Base-by-base conservation (phyloP, 495 filamentous ascomycete species). In the Hypomontagnella submonticulosa region DNA sequence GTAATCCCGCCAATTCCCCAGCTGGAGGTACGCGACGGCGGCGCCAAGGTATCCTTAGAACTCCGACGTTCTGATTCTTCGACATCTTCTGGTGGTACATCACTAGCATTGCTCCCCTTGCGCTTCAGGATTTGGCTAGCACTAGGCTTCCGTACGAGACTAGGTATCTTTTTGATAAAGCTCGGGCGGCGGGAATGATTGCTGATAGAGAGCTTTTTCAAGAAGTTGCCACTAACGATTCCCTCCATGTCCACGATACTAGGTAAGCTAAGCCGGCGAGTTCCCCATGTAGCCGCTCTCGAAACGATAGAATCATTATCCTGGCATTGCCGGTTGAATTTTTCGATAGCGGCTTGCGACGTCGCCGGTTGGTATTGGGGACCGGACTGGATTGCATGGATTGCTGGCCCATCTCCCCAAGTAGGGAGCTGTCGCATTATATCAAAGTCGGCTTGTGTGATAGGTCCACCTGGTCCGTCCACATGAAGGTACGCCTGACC, bases 271-370 rank as follows among this genome's bases (percentile, higher is more conserved):
- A 85, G 75, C 20, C 85, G 83, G 12, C 86, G 81, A 1, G 88
- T 90, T 9, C 89, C 89, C 87, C 89, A 90, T 2, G 90, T 93
- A 18, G 90, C 90, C 19, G 84, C 81, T 41, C 88, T 81, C 4
- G 90, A 92, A 16, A 83, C 74, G 11, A 84, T 76, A 1, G 83
- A 85, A 7, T 79, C 76, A 36, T 76, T 81, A 52, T 85, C 84
- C 38, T 77, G 73, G 59, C 77, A 80, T 64, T 76, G 73, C 12
- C 72, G 71, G 46, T 81, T 73, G 52, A 80, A 85, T 34, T 65
- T 73, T 16, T 70, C 76, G 0, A 87, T 87, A n/a, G 83, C 84
- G 15, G 75, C 81, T 27, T 84, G 78, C 3, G 84, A 77, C 13
- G 77, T 85, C 20, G 70, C 47, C n/a, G 84, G 83, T 48, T 84